Conservation (phyloP, 306 rosid species). For the Calophaca sinica region DNA sequence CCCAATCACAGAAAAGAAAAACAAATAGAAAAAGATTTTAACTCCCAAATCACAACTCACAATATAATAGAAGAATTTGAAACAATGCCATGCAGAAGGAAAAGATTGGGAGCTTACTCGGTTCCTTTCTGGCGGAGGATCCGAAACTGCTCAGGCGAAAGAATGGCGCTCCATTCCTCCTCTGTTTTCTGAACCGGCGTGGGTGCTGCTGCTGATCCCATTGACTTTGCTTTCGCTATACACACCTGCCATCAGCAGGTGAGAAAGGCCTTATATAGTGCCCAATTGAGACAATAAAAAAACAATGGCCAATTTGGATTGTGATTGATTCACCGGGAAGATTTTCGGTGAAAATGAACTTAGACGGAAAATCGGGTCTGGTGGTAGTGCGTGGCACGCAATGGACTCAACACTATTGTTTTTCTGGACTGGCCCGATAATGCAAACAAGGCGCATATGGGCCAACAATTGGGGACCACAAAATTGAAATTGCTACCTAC, state of each 20-base stretch:
- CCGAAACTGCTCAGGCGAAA: conserved; percentile 84
- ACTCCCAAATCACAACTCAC: too few species aligned
- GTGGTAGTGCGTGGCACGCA: background rate
- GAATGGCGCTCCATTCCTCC: conserved; percentile 75
- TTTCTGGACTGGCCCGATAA: background rate
- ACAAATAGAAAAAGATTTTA: too few species aligned
- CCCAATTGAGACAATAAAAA: background rate
- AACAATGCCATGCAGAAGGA: background rate
- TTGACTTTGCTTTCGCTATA: background rate
- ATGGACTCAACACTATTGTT: too few species aligned
- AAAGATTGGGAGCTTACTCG: conserved; percentile 49
- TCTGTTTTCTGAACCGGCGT: conserved; percentile 62
- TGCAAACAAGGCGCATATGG: background rate
- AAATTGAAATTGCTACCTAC: too few species aligned
- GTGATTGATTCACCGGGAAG: background rate
- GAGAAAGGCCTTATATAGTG: background rate
- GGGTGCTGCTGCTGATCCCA: conserved; percentile 51
- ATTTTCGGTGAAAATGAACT: conserved; percentile 41
- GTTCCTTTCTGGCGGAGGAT: conserved; percentile 88
- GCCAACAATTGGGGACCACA: too few species aligned
- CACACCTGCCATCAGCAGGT: background rate
- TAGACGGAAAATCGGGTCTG: conserved; percentile 53
- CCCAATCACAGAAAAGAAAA: too few species aligned
- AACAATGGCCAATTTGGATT: background rate
- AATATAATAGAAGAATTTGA: background rate